Conservation (phyloP, 2,329 filamentous ascomycete species). For the Diaporthe sp. region DNA sequence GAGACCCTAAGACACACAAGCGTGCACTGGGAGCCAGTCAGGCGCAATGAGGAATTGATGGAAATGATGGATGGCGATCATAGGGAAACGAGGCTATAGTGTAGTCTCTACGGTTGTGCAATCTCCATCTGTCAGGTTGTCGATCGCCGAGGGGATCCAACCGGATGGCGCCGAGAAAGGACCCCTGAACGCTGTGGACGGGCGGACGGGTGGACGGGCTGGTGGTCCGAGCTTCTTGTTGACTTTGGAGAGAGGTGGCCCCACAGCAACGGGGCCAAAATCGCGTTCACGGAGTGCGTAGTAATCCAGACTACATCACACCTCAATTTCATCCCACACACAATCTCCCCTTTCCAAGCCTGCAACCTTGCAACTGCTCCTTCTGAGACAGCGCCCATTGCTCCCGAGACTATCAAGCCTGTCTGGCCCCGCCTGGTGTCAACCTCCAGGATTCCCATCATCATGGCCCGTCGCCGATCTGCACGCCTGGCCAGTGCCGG, state of each 20-base stretch:
- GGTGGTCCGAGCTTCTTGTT: constrained; percentile 16
- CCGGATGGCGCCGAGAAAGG: neutral
- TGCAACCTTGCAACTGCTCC: constrained; percentile 9
- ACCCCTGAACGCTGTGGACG: constrained; percentile 7
- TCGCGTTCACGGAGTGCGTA: constrained; percentile 24
- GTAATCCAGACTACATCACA: constrained; percentile 6
- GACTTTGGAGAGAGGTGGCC: constrained; percentile 12
- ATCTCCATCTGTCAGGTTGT: neutral
- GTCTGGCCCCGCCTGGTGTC: constrained; percentile 15
- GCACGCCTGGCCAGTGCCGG: constrained; percentile 39
- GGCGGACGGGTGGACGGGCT: neutral
- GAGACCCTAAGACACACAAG: neutral
- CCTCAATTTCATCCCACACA: constrained; percentile 35
- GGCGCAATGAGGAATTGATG: neutral
- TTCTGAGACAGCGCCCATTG: constrained; percentile 18
- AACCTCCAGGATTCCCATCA: constrained; percentile 8
- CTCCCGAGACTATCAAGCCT: constrained; percentile 4
- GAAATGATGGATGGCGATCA: neutral
- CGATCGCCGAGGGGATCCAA: constrained; percentile 18
- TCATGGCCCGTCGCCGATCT: constrained; percentile 43
- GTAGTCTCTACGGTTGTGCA: neutral
- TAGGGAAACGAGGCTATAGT: neutral
- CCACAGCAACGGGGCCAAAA: constrained; percentile 33
- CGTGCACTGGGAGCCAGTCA: neutral
- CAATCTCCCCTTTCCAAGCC: constrained; percentile 29